Conservation (phyloP, 139 green algal species). For the Haematococcus lacustris region DNA sequence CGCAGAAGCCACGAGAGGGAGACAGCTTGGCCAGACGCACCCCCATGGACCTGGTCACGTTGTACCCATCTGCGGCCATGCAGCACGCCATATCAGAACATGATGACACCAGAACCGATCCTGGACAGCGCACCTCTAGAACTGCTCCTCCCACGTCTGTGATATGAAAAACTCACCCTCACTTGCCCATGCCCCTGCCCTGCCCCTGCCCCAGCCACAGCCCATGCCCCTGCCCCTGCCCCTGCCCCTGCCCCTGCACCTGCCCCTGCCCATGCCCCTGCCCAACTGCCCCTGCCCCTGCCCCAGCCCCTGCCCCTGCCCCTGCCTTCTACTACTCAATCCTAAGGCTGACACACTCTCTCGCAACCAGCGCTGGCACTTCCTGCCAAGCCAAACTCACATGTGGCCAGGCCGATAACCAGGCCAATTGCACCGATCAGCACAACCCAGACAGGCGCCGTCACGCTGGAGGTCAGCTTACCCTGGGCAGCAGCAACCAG, state of each 20-base stretch:
- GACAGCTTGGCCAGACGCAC: slow-evolving; percentile 54
- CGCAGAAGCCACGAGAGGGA: slow-evolving; percentile 48
- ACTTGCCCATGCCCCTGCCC: slow-evolving; percentile 7
- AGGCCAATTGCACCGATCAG: slow-evolving; percentile 33
- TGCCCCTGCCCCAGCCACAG: not conserved
- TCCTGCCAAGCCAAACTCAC: slow-evolving; percentile 38
- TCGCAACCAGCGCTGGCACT: not conserved
- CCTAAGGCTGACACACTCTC: not conserved
- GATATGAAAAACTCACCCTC: not conserved
- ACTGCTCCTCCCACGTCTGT: too few relatives aligned
- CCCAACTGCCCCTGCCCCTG: slow-evolving; percentile 6
- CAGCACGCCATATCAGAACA: slow-evolving; percentile 5
- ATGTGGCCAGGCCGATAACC: slow-evolving; percentile 45
- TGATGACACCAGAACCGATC: slow-evolving; percentile 28
- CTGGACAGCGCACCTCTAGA: slow-evolving; percentile 13
- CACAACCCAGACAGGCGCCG: slow-evolving; percentile 39
- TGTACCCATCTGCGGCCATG: slow-evolving; percentile 22
- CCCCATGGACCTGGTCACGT: slow-evolving; percentile 53
- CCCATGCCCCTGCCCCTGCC: not conserved
- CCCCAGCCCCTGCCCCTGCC: not conserved
- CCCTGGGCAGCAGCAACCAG: slow-evolving; percentile 10
- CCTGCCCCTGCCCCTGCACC: too few relatives aligned
- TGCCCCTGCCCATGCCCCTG: not conserved
- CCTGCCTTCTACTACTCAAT: too few relatives aligned
- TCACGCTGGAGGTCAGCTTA: slow-evolving; percentile 12